A percentile compares a stretch with the other conserved stretches of the same genome.
Conservation (phyloP, 805 yeast species). For the Candida schatavii region DNA sequence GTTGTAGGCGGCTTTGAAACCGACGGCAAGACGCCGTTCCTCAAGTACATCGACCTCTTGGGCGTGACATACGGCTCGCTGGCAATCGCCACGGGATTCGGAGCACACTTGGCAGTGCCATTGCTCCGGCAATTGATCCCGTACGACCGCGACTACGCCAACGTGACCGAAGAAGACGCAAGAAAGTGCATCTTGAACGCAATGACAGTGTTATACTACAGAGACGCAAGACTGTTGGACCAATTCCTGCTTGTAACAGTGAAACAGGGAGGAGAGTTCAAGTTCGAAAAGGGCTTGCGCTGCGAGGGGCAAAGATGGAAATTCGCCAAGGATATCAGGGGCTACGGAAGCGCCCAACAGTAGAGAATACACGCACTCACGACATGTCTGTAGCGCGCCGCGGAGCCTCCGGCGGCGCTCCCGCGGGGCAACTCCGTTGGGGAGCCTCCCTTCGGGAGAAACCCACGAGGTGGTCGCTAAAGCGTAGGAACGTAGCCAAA, state of each 20-base stretch:
- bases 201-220: constrained; percentile 91
- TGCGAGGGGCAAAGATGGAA: constrained; percentile 83
- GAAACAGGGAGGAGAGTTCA: constrained; percentile 44
- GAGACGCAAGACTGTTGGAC: constrained; percentile 94
- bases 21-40: constrained; percentile 57
- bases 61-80: constrained; percentile 92
- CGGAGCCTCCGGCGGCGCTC: not conserved
- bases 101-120: constrained; percentile 92
- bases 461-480: not conserved
- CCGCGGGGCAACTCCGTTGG: not conserved
- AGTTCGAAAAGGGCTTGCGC: constrained; percentile 61
- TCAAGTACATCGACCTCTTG: constrained; percentile 83
- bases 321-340: constrained; percentile 83
- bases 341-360: constrained; percentile 76
- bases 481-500: no score
- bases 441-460: not conserved
- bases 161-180: constrained; percentile 72
- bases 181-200: constrained; percentile 72
- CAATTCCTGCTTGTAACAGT: constrained; percentile 79
- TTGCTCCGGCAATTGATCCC: constrained; percentile 82
- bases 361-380: constrained; percentile 11
- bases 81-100: constrained; percentile 93
- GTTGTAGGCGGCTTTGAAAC: constrained; percentile 87
- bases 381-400: not conserved
- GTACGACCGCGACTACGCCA: constrained; percentile 68